Evolutionary conservation across 1,139 yeast species (phyloP).

Genomic region (Candida smagusa): DNA sequence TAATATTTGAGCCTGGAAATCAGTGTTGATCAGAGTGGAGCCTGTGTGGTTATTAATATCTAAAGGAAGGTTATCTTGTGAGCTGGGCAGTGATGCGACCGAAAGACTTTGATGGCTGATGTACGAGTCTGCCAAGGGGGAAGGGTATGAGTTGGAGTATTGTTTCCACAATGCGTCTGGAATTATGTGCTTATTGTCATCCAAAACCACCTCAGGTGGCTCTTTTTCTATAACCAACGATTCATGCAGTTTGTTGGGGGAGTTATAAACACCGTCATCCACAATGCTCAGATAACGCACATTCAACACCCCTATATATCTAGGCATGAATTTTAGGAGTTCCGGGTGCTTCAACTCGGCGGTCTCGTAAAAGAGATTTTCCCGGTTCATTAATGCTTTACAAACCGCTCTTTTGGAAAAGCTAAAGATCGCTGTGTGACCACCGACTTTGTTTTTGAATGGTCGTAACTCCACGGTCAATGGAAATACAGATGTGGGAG

Average conservation of each 20-base stretch:
- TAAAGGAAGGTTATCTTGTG: neutral
- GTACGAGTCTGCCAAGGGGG: constrained; percentile 23
- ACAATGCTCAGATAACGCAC: constrained; percentile 69
- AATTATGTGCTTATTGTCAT: constrained; percentile 85
- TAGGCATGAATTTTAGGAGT: constrained; percentile 81
- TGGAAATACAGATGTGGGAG: constrained; percentile 41
- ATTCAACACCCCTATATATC: constrained; percentile 88
- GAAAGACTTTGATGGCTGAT: constrained; percentile 3
- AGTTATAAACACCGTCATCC: constrained; percentile 20
- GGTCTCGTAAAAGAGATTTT: constrained; percentile 86
- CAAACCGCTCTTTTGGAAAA: constrained; percentile 94
- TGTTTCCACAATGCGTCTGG: constrained; percentile 73
- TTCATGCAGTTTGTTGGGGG: neutral
- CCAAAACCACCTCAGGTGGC: constrained; percentile 78
- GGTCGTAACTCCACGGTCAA: constrained; percentile 83
- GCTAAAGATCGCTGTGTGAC: constrained; percentile 94
- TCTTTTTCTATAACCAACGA: constrained; percentile 15
- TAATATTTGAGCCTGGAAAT: constrained; percentile 37
- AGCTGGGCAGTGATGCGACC: constrained; percentile 5
- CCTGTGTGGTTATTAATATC: constrained; percentile 17
- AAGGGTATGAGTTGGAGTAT: constrained; percentile 58
- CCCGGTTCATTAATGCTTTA: constrained; percentile 86
- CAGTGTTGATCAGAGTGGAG: constrained; percentile 36
- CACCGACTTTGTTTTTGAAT: constrained; percentile 91
- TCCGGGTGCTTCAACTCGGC: constrained; percentile 77